Percentiles rank a stretch among this genome's conserved stretches.
phyloP scores from a whole-genome alignment of 2,329 filamentous ascomycete species.

The Alternaria triticimaculans region DNA sequence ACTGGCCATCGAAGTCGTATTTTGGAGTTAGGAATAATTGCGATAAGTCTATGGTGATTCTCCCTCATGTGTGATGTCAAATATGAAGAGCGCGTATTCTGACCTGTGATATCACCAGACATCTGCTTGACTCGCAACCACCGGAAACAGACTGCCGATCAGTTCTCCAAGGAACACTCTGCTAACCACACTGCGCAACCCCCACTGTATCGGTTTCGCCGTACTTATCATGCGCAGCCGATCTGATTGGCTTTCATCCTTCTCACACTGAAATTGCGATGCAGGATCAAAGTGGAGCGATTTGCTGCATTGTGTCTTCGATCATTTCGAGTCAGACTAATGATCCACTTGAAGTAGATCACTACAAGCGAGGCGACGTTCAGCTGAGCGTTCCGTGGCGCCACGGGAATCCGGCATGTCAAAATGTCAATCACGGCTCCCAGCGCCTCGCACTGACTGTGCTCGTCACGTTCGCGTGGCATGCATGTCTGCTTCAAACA shows the following conservation, averaged over 20 bases:
- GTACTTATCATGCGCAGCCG: neutral
- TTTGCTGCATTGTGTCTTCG: neutral
- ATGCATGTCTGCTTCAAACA: neutral
- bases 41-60: neutral
- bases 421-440: neutral
- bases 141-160: neutral
- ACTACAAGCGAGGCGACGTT: neutral
- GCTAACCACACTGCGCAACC: neutral
- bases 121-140: neutral
- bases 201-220: constrained; percentile 1
- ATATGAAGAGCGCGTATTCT: neutral
- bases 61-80: neutral
- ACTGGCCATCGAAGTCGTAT: neutral
- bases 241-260: neutral
- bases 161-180: neutral
- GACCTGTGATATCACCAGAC: neutral
- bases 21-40: neutral
- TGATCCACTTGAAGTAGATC: neutral
- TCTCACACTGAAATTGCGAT: neutral
- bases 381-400: neutral
- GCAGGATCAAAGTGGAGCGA: neutral
- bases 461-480: neutral
- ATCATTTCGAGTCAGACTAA: neutral
- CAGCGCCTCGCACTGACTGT: neutral
- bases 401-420: neutral